Conservation (phyloP, 345 rosid species). For the Camelina sativa region DNA sequence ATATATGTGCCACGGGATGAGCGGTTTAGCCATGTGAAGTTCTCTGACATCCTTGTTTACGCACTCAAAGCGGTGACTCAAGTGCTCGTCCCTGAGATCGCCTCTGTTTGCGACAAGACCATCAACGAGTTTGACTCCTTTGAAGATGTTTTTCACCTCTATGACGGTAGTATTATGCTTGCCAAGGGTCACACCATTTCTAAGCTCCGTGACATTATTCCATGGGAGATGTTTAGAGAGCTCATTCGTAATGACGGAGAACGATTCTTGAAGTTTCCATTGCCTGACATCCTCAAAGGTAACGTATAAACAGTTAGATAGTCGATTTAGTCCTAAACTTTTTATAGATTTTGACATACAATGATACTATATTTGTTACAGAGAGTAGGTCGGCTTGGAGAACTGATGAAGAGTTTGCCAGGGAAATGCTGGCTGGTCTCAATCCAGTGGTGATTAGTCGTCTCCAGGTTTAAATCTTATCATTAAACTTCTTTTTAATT, state of each 20-base stretch:
- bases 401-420: conserved; percentile 74
- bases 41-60: conserved; percentile 87
- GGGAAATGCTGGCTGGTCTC: conserved; percentile 86
- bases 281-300: conserved; percentile 92
- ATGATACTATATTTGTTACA: conserved; percentile 11
- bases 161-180: conserved; percentile 67
- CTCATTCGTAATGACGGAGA: conserved; percentile 86
- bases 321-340: background rate
- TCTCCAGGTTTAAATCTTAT: conserved; percentile 40
- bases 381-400: conserved; percentile 67
- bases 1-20: conserved; percentile 95
- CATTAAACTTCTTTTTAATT: background rate
- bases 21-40: conserved; percentile 73
- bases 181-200: conserved; percentile 42
- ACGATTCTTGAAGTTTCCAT: conserved; percentile 67
- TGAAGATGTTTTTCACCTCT: conserved; percentile 67
- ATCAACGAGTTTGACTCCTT: conserved; percentile 83
- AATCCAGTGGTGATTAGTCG: conserved; percentile 70
- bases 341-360: background rate
- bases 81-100: conserved; percentile 67
- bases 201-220: conserved; percentile 66
- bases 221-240: conserved; percentile 91
- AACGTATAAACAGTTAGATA: background rate
- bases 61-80: conserved; percentile 72
- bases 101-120: conserved; percentile 73